Evolutionary conservation across 2,329 filamentous ascomycete genomes (phyloP), one percentile per base, ranked within the genome.

Genomic region (Rasamsonia emersonii): DNA sequence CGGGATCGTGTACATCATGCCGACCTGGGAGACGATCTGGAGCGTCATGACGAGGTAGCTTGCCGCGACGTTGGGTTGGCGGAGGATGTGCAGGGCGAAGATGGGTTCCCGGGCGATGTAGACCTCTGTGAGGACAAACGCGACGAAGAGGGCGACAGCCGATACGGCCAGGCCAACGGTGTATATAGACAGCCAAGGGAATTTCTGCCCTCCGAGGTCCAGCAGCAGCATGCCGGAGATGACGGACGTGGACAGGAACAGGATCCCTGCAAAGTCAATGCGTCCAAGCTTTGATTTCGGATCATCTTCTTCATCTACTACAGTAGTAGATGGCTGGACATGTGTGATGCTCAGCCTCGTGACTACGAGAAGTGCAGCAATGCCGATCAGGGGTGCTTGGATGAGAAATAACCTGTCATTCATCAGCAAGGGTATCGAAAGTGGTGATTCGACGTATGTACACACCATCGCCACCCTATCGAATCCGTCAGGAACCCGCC

Each of bases 401-500:
- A 66, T 64, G 1, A 71, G 45, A 41, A 79, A 79, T 0, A 71
- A 71, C 67, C 67, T 62, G 21, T 9, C 11, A 7, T 10, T 11
- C 14, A n/a, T 16, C 23, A 16, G 24, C 25, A 1, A 20, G 14
- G 5, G 5, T 25, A 13, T n/a, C 3, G 7, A 3, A 20, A 39
- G 19, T 9, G 29, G n/a, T 19, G 10, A 25, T 10, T 11, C 2
- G 18, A 20, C 11, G 7, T 28, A 57, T 40, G n/a, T n/a, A n/a
- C n/a, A n/a, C 43, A 73, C 75, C 75, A 79, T 52, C 78, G 60
- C 78, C 77, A 82, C 10, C 77, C 77, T 9, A 81, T 64, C 0
- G 68, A 66, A 40, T 81, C 74, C 1, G 75, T 70, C 2, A 81
- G 51, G 45, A 65, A 71, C 2, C 77, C 78, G 1, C 77, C 78